Evolutionary conservation across 192 early-diverging fungal species (phyloP).

Genomic region (Backusella parvicylindrica): DNA sequence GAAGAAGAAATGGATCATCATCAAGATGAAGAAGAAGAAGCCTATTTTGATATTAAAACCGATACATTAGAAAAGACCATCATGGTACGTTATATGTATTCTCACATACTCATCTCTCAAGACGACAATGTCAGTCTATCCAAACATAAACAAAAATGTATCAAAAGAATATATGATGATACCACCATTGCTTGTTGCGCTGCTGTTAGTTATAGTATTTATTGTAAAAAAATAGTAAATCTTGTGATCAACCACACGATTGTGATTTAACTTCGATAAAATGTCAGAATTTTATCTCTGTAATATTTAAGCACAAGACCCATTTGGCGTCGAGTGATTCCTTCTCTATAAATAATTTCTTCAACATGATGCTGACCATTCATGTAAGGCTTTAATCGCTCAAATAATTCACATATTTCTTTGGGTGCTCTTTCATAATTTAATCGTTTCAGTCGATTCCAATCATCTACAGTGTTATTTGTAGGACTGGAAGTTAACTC

Average conservation of each 20-base stretch:
- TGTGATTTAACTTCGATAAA: conserved; percentile 23
- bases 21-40: background rate
- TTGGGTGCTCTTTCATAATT: conserved; percentile 49
- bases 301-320: conserved; percentile 32
- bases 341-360: conserved; percentile 72
- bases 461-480: conserved; percentile 8
- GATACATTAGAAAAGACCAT: background rate
- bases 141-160: background rate
- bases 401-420: conserved; percentile 52
- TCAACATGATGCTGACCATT: conserved; percentile 75
- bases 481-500: conserved; percentile 29
- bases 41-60: background rate
- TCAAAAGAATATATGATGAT: background rate
- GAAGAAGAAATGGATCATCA: no score
- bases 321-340: conserved; percentile 36
- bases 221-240: background rate
- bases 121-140: background rate
- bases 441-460: conserved; percentile 43
- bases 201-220: background rate
- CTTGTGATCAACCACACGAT: background rate
- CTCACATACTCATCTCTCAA: background rate
- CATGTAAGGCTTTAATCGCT: conserved; percentile 69
- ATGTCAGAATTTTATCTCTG: conserved; percentile 27
- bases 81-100: background rate
- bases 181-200: background rate